phyloP scores from a whole-genome alignment of 306 rosid species.

The Betula pendula region DNA sequence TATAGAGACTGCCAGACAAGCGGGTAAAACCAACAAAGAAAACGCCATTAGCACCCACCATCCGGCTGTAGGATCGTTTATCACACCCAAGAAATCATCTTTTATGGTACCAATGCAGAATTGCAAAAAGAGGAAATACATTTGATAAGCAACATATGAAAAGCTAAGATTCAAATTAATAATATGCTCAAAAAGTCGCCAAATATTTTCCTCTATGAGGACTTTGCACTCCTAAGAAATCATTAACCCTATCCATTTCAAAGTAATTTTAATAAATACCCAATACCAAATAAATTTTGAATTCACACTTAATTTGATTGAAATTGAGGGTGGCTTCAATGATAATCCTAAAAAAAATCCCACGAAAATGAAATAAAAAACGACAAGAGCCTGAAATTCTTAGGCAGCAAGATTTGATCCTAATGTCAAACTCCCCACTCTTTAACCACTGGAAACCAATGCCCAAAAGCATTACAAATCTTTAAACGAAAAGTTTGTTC shows the following conservation, averaged over 20 bases:
- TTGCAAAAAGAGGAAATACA: slow-evolving; percentile 39
- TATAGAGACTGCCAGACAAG: neutral
- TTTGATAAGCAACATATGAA: neutral
- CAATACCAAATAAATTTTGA: neutral
- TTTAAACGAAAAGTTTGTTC: neutral
- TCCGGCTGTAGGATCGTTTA: slow-evolving; percentile 74
- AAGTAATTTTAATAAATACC: neutral
- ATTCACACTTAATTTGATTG: neutral
- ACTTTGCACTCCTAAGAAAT: neutral
- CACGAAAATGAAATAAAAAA: neutral
- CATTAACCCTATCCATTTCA: neutral
- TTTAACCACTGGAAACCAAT: neutral
- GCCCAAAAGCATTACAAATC: neutral
- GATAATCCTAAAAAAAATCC: neutral
- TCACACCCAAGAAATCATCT: slow-evolving; percentile 97
- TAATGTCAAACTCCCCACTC: neutral
- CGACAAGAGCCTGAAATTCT: neutral
- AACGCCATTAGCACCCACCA: slow-evolving; percentile 20
- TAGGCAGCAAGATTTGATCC: neutral
- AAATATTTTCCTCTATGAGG: neutral
- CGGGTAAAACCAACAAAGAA: neutral
- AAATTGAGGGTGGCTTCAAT: neutral
- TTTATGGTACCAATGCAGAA: slow-evolving; percentile 97
- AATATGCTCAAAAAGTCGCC: neutral
- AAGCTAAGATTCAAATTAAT: neutral